Percentiles rank a stretch among this genome's conserved stretches.
phyloP scores from a whole-genome alignment of 805 yeast species.

The Kazachstania viticola region DNA sequence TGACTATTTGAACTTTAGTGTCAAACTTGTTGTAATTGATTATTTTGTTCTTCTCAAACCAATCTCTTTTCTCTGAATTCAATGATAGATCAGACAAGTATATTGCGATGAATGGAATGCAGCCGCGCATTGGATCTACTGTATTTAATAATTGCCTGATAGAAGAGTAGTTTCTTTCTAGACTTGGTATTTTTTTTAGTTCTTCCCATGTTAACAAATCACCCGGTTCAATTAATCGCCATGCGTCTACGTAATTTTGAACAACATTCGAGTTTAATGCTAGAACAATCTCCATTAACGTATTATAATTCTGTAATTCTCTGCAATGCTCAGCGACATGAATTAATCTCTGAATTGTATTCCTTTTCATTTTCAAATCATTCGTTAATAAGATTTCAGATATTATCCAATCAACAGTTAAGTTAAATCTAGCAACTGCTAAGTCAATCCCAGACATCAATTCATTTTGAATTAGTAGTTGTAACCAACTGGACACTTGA shows the following conservation, averaged over 20 bases:
- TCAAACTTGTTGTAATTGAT: constrained; percentile 72
- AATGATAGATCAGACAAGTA: constrained; percentile 73
- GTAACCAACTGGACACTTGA: constrained; percentile 77
- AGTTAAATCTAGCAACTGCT: constrained; percentile 74
- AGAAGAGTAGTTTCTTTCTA: constrained; percentile 58
- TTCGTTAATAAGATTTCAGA: constrained; percentile 74
- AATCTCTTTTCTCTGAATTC: constrained; percentile 36
- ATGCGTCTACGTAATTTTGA: constrained; percentile 50
- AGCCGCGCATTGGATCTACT: constrained; percentile 56
- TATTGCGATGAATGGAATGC: constrained; percentile 83
- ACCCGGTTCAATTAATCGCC: constrained; percentile 62
- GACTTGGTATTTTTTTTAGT: constrained; percentile 61
- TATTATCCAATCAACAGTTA: constrained; percentile 84
- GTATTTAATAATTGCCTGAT: constrained; percentile 41
- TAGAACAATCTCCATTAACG: constrained; percentile 75
- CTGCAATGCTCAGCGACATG: constrained; percentile 73
- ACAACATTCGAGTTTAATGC: constrained; percentile 64
- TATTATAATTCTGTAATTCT: constrained; percentile 66
- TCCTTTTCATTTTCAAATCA: constrained; percentile 44
- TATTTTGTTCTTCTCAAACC: constrained; percentile 28
- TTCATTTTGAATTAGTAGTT: constrained; percentile 48
- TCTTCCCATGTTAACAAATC: constrained; percentile 58
- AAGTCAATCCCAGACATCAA: constrained; percentile 64
- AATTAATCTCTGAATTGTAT: constrained; percentile 73
- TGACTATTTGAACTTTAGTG: constrained; percentile 64